These are phyloP conservation scores for Castanea mollissima DNA, from an alignment of 306 rosid genomes.

Conservation along the genomic window DNA sequence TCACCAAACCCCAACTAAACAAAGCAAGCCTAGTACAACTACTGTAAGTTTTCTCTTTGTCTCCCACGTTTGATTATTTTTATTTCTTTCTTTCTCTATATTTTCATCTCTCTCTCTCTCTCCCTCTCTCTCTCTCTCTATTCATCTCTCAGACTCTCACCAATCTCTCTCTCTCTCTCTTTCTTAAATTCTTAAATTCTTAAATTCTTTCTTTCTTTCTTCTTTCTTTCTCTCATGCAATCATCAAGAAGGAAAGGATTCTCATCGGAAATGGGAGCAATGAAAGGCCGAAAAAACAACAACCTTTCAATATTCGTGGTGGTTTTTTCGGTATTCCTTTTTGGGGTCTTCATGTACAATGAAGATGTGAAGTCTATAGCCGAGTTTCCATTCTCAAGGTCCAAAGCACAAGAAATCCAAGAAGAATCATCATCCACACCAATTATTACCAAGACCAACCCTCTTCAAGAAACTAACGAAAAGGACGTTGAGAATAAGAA, in stretches of 20 bases:
- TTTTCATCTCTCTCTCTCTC: constrained; percentile 24
- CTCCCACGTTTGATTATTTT: constrained; percentile 12
- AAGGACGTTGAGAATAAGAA: constrained; percentile 18
- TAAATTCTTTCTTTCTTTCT: constrained; percentile 18
- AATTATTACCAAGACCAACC: no score
- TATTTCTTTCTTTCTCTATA: constrained; percentile 42
- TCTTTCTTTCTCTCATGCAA: constrained; percentile 41
- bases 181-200: neutral
- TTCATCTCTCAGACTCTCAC: constrained; percentile 8
- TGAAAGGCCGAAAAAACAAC: constrained; percentile 70
- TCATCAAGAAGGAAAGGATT: constrained; percentile 48
- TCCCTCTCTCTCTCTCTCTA: constrained; percentile 4
- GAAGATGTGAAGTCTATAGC: constrained; percentile 78
- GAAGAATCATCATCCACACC: constrained; percentile 10
- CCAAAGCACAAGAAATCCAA: constrained; percentile 52
- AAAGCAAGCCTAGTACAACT: constrained; percentile 33
- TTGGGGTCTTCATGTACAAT: constrained; percentile 82
- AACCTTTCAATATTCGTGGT: constrained; percentile 57
- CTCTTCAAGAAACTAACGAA: constrained; percentile 23
- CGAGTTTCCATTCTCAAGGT: constrained; percentile 57
- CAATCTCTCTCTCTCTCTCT: constrained; percentile 15
- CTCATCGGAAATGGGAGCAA: constrained; percentile 42
- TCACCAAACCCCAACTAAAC: constrained; percentile 70
- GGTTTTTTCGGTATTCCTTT: constrained; percentile 55
- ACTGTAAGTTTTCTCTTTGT: constrained; percentile 15